Evolutionary conservation across 768 basidiomycete genomes (phyloP).

Genomic region (Pleurotus djamor): DNA sequence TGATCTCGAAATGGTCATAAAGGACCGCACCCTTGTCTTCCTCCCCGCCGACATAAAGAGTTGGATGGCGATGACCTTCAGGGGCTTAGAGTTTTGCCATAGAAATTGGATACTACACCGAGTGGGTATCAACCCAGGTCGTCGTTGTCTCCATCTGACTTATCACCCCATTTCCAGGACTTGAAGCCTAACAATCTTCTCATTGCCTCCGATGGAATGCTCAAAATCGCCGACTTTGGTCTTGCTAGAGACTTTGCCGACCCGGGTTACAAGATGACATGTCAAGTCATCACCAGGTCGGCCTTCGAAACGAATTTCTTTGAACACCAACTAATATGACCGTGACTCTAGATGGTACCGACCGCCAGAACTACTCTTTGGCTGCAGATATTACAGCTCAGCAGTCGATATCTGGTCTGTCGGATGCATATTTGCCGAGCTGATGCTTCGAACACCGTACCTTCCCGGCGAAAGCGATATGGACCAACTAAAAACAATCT

Average conservation of each 20-base stretch:
- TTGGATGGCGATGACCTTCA: slow-evolving; percentile 98
- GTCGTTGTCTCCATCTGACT: slow-evolving; percentile 1
- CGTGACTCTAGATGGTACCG: slow-evolving; percentile 82
- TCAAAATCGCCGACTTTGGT: slow-evolving; percentile 99
- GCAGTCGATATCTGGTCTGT: slow-evolving; percentile 97
- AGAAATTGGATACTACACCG: slow-evolving; percentile 92
- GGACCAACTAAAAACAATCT: slow-evolving; percentile 94
- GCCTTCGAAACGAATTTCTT: slow-evolving; percentile 15
- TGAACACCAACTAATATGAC: background rate
- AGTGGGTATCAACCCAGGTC: slow-evolving; percentile 37
- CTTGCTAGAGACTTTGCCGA: slow-evolving; percentile 96
- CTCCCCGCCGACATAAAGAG: slow-evolving; percentile 95
- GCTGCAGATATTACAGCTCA: slow-evolving; percentile 85
- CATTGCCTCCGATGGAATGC: slow-evolving; percentile 84
- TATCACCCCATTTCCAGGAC: slow-evolving; percentile 53
- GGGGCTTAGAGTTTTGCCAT: slow-evolving; percentile 97
- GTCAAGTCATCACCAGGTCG: slow-evolving; percentile 95
- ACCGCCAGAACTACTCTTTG: slow-evolving; percentile 92
- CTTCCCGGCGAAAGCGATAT: slow-evolving; percentile 94
- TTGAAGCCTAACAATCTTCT: slow-evolving; percentile 98
- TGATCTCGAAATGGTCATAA: slow-evolving; percentile 96
- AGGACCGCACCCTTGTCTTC: slow-evolving; percentile 89
- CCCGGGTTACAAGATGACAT: slow-evolving; percentile 95
- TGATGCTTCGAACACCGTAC: slow-evolving; percentile 95
- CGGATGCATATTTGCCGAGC: slow-evolving; percentile 96